Percentiles rank a stretch among this genome's conserved stretches.
phyloP scores from a whole-genome alignment of 1,284 basidiomycete species.

The Wallemia hederae region DNA sequence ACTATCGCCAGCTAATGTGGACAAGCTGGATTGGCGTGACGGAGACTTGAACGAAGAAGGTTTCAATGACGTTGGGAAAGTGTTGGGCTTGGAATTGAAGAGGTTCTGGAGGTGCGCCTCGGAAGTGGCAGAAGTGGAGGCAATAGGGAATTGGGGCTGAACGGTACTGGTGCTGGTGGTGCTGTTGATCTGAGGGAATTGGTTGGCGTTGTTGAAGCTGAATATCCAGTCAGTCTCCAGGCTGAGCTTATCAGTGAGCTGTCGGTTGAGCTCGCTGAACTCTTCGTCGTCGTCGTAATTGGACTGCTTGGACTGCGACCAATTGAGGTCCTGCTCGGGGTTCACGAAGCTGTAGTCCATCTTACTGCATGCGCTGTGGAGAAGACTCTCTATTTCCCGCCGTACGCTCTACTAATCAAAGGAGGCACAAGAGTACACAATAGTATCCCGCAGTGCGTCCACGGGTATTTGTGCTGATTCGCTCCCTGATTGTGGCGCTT shows the following conservation, averaged over 20 bases:
- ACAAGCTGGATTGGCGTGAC: not conserved
- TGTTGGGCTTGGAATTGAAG: not conserved
- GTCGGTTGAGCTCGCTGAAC: not conserved
- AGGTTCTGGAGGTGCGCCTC: not conserved
- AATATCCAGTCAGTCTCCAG: not conserved
- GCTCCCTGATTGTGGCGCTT: not conserved
- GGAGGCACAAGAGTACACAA: too few species aligned
- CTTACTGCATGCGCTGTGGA: not conserved
- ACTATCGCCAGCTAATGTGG: not conserved
- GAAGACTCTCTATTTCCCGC: not conserved
- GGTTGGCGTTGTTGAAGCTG: not conserved
- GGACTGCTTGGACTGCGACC: not conserved
- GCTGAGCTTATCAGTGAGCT: not conserved
- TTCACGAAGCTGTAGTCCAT: not conserved
- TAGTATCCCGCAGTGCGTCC: too few species aligned
- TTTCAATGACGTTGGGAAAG: not conserved
- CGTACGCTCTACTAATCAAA: too few species aligned
- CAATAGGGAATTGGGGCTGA: too few species aligned
- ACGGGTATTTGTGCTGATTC: not conserved
- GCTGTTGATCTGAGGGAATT: not conserved
- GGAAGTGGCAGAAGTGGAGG: not conserved
- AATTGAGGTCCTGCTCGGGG: not conserved
- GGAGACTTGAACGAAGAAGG: not conserved
- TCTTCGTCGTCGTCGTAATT: not conserved
- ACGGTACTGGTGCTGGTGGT: too few species aligned